Evolutionary conservation across 2,329 filamentous ascomycete species (phyloP), one percentile per base, ranked within the genome.

Genomic region (Cordyceps javanica): DNA sequence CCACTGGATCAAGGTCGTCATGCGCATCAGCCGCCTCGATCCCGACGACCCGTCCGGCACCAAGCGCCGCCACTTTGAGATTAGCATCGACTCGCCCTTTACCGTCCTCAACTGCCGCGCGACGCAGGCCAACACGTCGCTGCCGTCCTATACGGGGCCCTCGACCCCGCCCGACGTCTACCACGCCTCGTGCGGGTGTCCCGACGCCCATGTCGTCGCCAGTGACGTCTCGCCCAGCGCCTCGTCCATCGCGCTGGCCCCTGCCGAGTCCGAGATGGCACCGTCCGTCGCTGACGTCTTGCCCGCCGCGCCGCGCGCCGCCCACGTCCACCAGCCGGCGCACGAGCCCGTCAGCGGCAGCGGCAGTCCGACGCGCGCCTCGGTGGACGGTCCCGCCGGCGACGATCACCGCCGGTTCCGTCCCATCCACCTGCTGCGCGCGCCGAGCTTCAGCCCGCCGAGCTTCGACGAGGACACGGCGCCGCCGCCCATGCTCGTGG

Each of bases 1-100:
- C 69, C 92, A 97, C 70, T 96, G 91, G 91, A 96, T 97, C 71
- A 96, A 96, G 83, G 90, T 96, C 67, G 91, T 96, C 60, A 90
- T 97, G 85, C 88, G 92, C 54, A 86, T 97, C 48, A 96, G 91
- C 30, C 91, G 90, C 65, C 77, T 88, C 14, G 92, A 96, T 65
- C 82, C 86, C 39, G 84, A 87, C 11, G 89, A 96, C 65, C 86
- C 91, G 0, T 78, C 77, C 1, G 81, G 80, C 36, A 80, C 77
- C 61, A 92, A 92, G 68, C 84, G 91, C 62, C 83, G 91, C 34
- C 92, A 96, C 69, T 97, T 96, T 64, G 92, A 97, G 71, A 96
- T 96, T 66, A 96, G 91, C 63, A 97, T 97, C 65, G 92, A 97
- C 72, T 96, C 91, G 1, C 92, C 92, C 1, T 93, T 97, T 69